Evolutionary conservation across 148 eudicot genomes (phyloP).

Genomic region (Rhododendron mucronatum): DNA sequence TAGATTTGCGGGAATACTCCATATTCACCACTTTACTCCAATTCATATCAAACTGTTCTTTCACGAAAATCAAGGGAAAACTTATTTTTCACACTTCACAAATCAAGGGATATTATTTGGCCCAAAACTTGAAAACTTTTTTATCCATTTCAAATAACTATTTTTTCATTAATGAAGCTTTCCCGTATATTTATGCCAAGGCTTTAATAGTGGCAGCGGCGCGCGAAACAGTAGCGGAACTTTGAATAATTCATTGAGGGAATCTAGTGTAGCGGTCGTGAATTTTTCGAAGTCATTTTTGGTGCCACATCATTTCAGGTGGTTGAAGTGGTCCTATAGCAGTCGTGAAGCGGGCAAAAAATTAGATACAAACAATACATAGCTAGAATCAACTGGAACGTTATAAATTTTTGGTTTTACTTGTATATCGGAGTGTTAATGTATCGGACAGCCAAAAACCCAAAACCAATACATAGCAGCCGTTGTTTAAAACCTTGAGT

Average conservation of each 20-base stretch:
- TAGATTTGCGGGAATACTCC: background rate
- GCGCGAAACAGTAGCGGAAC: background rate
- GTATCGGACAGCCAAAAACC: background rate
- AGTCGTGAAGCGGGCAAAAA: background rate
- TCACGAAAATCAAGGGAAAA: background rate
- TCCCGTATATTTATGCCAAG: background rate
- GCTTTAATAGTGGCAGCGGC: background rate
- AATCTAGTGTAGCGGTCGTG: background rate
- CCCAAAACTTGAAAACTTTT: background rate
- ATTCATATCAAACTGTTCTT: background rate
- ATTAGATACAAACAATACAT: background rate
- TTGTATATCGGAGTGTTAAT: background rate
- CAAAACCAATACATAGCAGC: background rate
- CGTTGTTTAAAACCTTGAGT: background rate
- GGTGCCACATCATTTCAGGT: background rate
- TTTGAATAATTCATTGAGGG: background rate
- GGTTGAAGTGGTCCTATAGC: background rate
- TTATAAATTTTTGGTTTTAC: background rate
- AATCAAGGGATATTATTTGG: background rate
- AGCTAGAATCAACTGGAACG: background rate
- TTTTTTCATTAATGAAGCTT: background rate
- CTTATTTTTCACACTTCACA: background rate
- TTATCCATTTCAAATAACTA: background rate
- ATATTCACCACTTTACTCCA: background rate
- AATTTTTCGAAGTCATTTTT: background rate